These are phyloP conservation scores for Corinectria fuckeliana DNA, from an alignment of 2,329 filamentous ascomycete genomes.

Conservation along the genomic window DNA sequence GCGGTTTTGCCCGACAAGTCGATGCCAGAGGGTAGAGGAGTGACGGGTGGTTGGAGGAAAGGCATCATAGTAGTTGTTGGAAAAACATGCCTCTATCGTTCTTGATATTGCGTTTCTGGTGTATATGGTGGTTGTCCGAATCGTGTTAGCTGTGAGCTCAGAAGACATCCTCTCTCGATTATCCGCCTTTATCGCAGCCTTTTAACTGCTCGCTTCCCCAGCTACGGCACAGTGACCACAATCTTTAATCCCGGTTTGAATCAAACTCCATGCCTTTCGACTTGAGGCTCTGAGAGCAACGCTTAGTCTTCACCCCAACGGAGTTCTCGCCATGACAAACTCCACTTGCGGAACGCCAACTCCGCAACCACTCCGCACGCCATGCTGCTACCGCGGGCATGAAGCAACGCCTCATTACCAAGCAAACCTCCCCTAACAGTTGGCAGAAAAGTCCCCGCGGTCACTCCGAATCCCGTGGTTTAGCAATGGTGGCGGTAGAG, in stretches of 20 bases:
- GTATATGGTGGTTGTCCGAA: neutral
- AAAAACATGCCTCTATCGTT: neutral
- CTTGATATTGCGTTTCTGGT: neutral
- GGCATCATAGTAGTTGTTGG: neutral
- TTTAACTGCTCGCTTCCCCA: neutral
- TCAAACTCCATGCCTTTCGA: neutral
- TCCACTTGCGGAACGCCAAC: neutral
- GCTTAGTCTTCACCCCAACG: neutral
- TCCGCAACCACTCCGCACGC: constrained; percentile 5
- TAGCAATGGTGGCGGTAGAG: neutral
- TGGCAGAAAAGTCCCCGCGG: constrained; percentile 1
- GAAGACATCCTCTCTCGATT: neutral
- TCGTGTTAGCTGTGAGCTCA: neutral
- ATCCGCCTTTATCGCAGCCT: neutral
- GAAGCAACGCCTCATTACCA: neutral
- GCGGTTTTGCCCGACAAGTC: constrained; percentile 39
- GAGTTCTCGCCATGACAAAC: neutral
- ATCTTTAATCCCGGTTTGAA: neutral
- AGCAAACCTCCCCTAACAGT: neutral
- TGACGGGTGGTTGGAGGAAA: constrained; percentile 19
- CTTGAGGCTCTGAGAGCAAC: neutral
- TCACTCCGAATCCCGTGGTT: constrained; percentile 11
- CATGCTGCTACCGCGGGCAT: neutral
- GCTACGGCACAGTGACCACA: neutral
- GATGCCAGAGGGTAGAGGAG: constrained; percentile 23